Evolutionary conservation across 176 grass and related monocot genomes (phyloP), one percentile per base, ranked within the genome.

Genomic region (Raddia guianensis): DNA sequence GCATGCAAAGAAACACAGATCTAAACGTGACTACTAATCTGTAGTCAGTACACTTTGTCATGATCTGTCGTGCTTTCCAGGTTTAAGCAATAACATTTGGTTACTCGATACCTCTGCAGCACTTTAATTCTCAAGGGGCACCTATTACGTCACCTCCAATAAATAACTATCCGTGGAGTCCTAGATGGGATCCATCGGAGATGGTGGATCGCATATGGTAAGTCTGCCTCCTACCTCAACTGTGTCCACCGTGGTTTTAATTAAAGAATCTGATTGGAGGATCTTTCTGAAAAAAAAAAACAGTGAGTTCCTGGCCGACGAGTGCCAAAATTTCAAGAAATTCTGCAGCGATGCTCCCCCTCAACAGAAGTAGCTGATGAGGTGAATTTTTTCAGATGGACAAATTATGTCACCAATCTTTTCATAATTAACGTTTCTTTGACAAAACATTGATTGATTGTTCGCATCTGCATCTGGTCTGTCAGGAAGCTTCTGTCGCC

Each of bases 121-220:
- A 98, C 70, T 98, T 86, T 68, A 95, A 89, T 84, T 78, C 86
- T 9, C 76, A 89, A 56, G 85, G 92, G 20, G 35, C 59, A 70
- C 95, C 92, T 51, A 91, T 91, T 57, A 82, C 59, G 4, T 98
- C 90, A 55, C 53, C 83, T 70, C 88, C 84, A 3, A 79, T 88
- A 83, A 95, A 89, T 84, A 90, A 91, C 65, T 98, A 98, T 78
- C 95, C 95, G 27, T 98, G 95, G 95, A 98, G 95, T 80, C 95
- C 92, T 59, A 98, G 92, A 89, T 98, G 95, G 95, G 90, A 95
- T 74, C 4, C 53, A 12, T 0, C 49, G 16, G 42, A 86, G 68
- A 98, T 93, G 92, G 92, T 82, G 51, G 92, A 95, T 33, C 90
- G 92, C n/a, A 93, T 98, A 65, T 93, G 77, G 95, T 98, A 87